phyloP scores from a whole-genome alignment of 495 filamentous ascomycete genomes.

The Tuber umbilicatum region DNA sequence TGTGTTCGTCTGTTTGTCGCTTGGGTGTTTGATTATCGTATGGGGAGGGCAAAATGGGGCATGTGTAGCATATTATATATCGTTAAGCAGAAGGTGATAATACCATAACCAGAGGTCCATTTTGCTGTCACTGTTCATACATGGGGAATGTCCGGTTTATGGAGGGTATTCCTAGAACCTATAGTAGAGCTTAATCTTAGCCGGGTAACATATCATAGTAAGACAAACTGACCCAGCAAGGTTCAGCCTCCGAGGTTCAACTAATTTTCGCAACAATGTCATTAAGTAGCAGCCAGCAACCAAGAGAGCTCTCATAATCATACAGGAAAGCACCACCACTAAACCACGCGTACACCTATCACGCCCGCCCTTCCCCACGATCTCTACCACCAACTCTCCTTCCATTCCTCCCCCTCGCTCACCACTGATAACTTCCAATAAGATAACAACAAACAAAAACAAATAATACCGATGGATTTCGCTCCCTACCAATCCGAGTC shows the following conservation, averaged over 20 bases:
- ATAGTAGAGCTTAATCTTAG: background rate
- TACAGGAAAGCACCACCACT: background rate
- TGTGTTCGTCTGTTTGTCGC: background rate
- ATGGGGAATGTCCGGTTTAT: background rate
- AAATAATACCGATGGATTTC: slow-evolving; percentile 64
- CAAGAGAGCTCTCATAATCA: background rate
- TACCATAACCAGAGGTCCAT: background rate
- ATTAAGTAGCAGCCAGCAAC: background rate
- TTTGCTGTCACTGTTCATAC: background rate
- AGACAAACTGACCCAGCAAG: background rate
- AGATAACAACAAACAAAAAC: background rate
- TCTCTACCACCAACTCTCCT: background rate
- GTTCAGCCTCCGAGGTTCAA: background rate
- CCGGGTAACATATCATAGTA: slow-evolving; percentile 1
- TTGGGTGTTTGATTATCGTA: background rate
- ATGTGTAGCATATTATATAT: slow-evolving; percentile 2
- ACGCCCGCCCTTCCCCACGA: background rate
- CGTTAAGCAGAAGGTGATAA: background rate
- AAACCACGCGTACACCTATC: slow-evolving; percentile 6
- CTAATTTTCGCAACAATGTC: background rate
- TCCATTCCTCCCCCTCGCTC: slow-evolving; percentile 1
- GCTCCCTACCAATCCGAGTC: slow-evolving; percentile 74
- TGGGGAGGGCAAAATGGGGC: background rate
- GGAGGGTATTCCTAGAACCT: background rate
- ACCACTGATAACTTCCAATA: slow-evolving; percentile 5